These are phyloP conservation scores for Tardiomyces digboiensis DNA, from an alignment of 1,139 yeast species.

Conservation along the genomic window DNA sequence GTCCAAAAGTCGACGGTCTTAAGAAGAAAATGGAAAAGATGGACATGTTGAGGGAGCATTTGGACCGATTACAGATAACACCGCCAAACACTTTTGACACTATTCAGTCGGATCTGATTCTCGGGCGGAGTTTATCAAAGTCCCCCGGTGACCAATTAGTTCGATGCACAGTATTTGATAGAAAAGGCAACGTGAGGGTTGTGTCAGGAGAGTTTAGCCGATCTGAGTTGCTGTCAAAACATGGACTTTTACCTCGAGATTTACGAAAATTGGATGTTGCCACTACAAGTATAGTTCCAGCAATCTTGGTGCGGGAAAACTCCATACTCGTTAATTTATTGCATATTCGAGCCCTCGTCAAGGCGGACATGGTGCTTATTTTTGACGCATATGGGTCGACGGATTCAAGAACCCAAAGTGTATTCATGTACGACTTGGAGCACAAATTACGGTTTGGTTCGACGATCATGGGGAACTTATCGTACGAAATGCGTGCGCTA, in stretches of 20 bases:
- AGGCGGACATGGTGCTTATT: constrained; percentile 69
- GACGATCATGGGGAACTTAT: constrained; percentile 27
- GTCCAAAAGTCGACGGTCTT: too few species aligned
- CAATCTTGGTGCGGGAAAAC: constrained; percentile 67
- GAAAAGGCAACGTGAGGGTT: constrained; percentile 58
- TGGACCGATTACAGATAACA: not conserved
- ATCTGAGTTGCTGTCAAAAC: constrained; percentile 62
- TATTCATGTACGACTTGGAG: constrained; percentile 81
- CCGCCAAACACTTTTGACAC: not conserved
- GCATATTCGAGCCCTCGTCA: constrained; percentile 81
- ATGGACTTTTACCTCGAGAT: constrained; percentile 74
- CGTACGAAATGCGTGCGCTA: constrained; percentile 81
- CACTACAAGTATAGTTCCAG: constrained; percentile 81
- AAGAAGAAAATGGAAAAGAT: too few species aligned
- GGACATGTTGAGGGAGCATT: not conserved
- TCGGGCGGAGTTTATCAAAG: constrained; percentile 24
- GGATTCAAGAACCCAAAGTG: constrained; percentile 55
- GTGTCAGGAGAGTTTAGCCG: constrained; percentile 74
- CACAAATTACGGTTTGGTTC: constrained; percentile 51
- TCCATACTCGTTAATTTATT: constrained; percentile 73
- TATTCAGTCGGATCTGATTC: constrained; percentile 15
- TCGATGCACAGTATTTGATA: constrained; percentile 72
- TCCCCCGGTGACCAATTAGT: constrained; percentile 28
- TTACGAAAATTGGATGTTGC: constrained; percentile 84
- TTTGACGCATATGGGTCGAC: constrained; percentile 65